A percentile compares a stretch with the other conserved stretches of the same genome.
Evolutionary conservation across 1,284 basidiomycete species (phyloP).

Genomic region (Cutaneotrichosporon spelunceum): DNA sequence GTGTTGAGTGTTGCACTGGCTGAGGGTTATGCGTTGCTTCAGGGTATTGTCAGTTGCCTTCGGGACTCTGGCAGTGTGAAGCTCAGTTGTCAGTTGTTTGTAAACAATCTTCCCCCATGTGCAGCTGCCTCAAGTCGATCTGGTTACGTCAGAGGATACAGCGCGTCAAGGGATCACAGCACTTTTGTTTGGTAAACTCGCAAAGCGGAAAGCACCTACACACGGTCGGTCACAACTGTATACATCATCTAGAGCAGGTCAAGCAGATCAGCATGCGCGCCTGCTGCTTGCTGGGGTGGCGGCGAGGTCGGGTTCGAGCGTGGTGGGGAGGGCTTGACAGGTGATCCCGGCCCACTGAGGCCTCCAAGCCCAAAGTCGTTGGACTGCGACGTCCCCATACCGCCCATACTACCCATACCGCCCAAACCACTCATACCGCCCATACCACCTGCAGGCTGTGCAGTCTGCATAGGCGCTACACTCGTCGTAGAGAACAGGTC

Average conservation of each 20-base stretch:
- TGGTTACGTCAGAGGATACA: no score
- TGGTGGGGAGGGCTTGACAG: constrained; percentile 9
- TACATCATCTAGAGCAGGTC: constrained; percentile 44
- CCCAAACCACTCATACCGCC: not conserved
- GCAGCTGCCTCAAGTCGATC: no score
- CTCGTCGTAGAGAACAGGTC: constrained; percentile 70
- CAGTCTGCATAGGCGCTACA: constrained; percentile 44
- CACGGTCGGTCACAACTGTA: not conserved
- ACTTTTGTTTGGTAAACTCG: not conserved
- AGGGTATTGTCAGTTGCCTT: no score
- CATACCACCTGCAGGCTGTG: constrained; percentile 16
- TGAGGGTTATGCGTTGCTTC: no score
- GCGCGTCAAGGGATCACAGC: not conserved
- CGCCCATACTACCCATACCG: not conserved
- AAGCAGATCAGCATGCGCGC: constrained; percentile 46
- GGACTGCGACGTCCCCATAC: not conserved
- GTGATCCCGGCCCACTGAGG: not conserved
- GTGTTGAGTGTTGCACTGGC: no score
- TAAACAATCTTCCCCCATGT: no score
- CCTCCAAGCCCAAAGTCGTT: constrained; percentile 12
- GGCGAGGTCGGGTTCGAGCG: constrained; percentile 9
- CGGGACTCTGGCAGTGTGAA: no score
- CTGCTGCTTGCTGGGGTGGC: not conserved
- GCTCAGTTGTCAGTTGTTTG: no score
- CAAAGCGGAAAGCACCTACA: not conserved